Conservation (phyloP, 1,284 basidiomycete species). For the Tausonia pullulans region DNA sequence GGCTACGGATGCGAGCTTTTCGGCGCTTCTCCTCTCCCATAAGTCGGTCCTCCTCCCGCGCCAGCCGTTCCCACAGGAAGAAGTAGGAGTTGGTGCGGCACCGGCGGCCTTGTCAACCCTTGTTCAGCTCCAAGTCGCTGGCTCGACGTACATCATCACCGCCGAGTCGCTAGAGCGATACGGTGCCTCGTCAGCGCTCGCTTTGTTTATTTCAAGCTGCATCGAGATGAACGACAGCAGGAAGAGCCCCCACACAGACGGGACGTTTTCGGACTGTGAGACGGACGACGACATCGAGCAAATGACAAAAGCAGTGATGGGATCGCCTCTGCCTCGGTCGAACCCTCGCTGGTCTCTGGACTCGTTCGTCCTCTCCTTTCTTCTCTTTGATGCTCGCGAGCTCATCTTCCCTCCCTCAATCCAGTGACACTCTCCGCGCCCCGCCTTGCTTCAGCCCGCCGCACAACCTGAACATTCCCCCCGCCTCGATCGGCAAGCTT, state of each 20-base stretch:
- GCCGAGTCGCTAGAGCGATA: conserved; percentile 1
- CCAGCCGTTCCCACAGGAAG: background rate
- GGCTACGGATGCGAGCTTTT: background rate
- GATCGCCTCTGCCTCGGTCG: background rate
- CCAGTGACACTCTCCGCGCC: background rate
- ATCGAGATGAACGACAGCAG: background rate
- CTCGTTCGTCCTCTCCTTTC: background rate
- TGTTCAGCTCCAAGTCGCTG: conserved; percentile 13
- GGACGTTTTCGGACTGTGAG: background rate
- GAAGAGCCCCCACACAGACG: background rate
- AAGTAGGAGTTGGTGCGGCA: background rate
- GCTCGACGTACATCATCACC: conserved; percentile 11
- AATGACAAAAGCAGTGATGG: background rate
- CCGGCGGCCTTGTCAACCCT: background rate
- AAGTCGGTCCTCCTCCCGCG: conserved; percentile 9
- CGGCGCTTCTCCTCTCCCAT: conserved; percentile 7
- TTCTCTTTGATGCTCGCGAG: background rate
- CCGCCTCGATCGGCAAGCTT: conserved; percentile 11
- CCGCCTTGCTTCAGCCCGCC: background rate
- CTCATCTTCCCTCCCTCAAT: background rate
- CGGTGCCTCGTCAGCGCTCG: background rate
- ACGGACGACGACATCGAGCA: conserved; percentile 3
- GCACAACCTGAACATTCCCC: conserved; percentile 1
- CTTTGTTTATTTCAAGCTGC: conserved; percentile 6
- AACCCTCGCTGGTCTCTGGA: background rate